Evolutionary conservation across 2,329 filamentous ascomycete genomes (phyloP), one percentile per base, ranked within the genome.

Genomic region (Simplicillium aogashimaense): DNA sequence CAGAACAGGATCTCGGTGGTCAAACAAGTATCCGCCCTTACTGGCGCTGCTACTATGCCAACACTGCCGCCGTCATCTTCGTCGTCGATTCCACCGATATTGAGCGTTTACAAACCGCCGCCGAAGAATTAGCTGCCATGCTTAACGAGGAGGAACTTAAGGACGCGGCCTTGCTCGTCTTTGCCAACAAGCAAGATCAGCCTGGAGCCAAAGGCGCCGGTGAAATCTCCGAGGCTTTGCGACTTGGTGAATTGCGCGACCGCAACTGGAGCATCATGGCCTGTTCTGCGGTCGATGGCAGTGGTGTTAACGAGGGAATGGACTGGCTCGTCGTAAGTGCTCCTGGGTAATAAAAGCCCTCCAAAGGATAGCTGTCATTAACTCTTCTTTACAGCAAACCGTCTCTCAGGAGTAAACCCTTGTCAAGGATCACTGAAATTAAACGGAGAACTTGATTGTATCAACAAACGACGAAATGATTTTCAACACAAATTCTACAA

Each of bases 261-360:
- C 77, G 92, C 55, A 98, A 97, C 72, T 98, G 92, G 92, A 97
- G 88, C 63, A 98, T 98, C 58, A 88, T 98, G 60, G 90, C 89
- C 16, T 98, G 92, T 64, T 94, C 86, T 50, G 92, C 92, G 12
- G 90, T 98, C 42, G 92, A 95, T 58, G 92, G 92, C 34, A 84
- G 85, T 55, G 92, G 92, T 60, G 86, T 98, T 35, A 86, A 83
- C 47, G 92, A 98, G 65, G 92, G 92, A 44, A 98, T 98, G 92
- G 92, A 98, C 64, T 98, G 92, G 92, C 70, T 98, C 58, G 88
- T 94, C 72, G 86, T 90, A 65, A 63, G 72, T 70, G 40, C 17
- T 14, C 25, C 20, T 29, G 36, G 12, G 7, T 7, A 16, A n/a
- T 13, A 4, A 16, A n/a, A 7, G n/a, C 4, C 34, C n/a, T n/a